These are phyloP conservation scores for Zangia roseola DNA, from an alignment of 768 basidiomycete genomes.

Conservation along the genomic window DNA sequence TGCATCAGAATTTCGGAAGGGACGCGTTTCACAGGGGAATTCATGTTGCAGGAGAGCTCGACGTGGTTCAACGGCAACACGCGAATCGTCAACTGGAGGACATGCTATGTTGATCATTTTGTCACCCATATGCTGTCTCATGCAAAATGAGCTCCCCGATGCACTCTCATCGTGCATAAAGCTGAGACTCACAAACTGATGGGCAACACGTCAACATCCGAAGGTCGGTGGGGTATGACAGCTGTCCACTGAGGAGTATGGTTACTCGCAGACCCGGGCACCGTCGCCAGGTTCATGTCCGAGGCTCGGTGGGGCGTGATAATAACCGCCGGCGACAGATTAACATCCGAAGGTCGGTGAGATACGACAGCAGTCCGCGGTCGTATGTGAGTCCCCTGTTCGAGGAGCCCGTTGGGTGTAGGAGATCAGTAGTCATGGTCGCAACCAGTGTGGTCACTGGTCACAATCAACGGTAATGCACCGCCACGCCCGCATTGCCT, in stretches of 20 bases:
- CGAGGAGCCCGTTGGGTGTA: not conserved
- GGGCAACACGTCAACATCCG: not conserved
- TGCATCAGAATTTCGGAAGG: conserved; percentile 36
- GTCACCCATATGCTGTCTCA: too few relatives aligned
- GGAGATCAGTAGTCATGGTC: too few relatives aligned
- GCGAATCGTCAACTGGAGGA: too few relatives aligned
- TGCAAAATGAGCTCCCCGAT: too few relatives aligned
- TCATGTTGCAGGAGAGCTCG: not conserved
- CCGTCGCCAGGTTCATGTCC: not conserved
- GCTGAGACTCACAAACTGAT: too few relatives aligned
- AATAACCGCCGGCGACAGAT: not conserved
- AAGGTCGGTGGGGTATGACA: not conserved
- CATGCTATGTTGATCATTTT: too few relatives aligned
- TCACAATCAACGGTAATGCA: too few relatives aligned
- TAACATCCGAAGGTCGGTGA: not conserved
- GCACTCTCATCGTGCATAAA: too few relatives aligned
- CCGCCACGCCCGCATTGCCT: too few relatives aligned
- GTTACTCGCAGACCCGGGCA: too few relatives aligned
- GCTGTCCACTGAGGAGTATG: not conserved
- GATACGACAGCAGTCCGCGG: not conserved
- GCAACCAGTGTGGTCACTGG: too few relatives aligned
- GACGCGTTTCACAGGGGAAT: conserved; percentile 8
- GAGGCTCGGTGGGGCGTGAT: not conserved
- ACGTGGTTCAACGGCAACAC: too few relatives aligned
- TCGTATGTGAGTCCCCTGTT: not conserved